phyloP scores from a whole-genome alignment of 176 grass and related monocot species.

The Paspalum notatum region DNA sequence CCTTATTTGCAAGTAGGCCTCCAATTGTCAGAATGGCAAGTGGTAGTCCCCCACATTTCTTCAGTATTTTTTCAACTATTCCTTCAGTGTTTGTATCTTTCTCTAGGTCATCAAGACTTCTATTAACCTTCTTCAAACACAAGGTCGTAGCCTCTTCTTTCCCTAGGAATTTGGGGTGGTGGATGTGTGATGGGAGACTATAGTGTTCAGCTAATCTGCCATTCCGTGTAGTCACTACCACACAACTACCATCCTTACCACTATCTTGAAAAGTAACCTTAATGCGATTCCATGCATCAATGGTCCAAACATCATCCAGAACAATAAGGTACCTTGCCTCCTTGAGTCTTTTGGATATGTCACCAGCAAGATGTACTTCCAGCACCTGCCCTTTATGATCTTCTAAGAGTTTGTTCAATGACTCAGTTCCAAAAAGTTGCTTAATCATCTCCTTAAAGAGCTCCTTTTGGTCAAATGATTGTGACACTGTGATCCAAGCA shows the following conservation, averaged over 20 bases:
- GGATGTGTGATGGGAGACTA: not conserved
- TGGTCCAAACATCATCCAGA: slow-evolving; percentile 44
- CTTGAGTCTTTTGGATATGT: accelerated
- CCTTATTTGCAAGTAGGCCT: not conserved
- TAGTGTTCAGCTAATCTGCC: not conserved
- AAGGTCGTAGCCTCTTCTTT: not conserved
- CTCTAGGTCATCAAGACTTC: not conserved
- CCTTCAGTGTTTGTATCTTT: not conserved
- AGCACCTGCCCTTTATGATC: not conserved
- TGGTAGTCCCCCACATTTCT: slow-evolving; percentile 21
- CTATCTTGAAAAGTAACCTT: not conserved
- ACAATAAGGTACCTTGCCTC: slow-evolving; percentile 28
- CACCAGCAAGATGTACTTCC: not conserved
- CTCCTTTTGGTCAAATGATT: not conserved
- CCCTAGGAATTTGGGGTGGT: not conserved
- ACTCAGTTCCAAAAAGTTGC: not conserved
- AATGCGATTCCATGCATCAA: not conserved
- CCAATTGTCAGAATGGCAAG: slow-evolving; percentile 24
- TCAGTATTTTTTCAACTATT: not conserved
- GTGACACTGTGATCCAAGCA: slow-evolving; percentile 41
- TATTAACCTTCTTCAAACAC: not conserved
- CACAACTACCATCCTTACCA: not conserved
- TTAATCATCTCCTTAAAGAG: slow-evolving; percentile 10
- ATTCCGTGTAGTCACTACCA: slow-evolving; percentile 41
- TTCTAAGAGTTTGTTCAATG: too few relatives aligned